Evolutionary conservation across 208 protist species (phyloP).

Genomic region (Polymyxa betae): DNA sequence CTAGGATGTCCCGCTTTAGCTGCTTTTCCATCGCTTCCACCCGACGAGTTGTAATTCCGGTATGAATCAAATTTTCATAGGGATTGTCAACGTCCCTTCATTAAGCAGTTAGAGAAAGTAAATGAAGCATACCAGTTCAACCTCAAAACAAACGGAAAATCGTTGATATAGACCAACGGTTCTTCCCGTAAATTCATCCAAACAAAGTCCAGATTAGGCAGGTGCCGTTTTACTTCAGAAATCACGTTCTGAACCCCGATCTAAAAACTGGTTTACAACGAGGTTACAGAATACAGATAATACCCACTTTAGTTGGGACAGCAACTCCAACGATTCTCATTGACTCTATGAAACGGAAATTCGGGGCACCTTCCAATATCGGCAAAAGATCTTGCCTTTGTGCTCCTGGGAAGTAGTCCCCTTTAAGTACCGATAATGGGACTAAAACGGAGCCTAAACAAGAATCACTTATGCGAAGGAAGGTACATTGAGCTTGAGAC

Average conservation of each 20-base stretch:
- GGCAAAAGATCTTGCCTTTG: constrained; percentile 20
- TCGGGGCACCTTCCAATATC: neutral
- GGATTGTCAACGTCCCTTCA: constrained; percentile 44
- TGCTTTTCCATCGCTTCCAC: constrained; percentile 51
- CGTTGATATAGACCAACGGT: constrained; percentile 40
- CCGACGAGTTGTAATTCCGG: constrained; percentile 25
- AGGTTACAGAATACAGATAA: neutral
- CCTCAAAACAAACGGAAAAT: constrained; percentile 39
- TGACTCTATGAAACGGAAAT: constrained; percentile 17
- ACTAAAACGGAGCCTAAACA: neutral
- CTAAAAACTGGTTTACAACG: neutral
- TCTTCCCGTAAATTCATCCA: constrained; percentile 44
- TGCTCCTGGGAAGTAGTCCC: constrained; percentile 33
- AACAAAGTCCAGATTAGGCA: neutral
- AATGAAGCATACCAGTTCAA: neutral
- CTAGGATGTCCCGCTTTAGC: constrained; percentile 40
- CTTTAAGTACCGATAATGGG: constrained; percentile 23
- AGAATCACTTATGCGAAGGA: neutral
- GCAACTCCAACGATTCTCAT: constrained; percentile 25
- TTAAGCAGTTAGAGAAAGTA: neutral
- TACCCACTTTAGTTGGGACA: neutral
- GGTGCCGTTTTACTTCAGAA: neutral
- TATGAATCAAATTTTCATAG: constrained; percentile 38
- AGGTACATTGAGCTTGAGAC: neutral
- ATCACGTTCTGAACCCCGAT: constrained; percentile 26